Base-by-base conservation (phyloP, 2,329 filamentous ascomycete genomes). In the Calcarisporium arbuscula region DNA sequence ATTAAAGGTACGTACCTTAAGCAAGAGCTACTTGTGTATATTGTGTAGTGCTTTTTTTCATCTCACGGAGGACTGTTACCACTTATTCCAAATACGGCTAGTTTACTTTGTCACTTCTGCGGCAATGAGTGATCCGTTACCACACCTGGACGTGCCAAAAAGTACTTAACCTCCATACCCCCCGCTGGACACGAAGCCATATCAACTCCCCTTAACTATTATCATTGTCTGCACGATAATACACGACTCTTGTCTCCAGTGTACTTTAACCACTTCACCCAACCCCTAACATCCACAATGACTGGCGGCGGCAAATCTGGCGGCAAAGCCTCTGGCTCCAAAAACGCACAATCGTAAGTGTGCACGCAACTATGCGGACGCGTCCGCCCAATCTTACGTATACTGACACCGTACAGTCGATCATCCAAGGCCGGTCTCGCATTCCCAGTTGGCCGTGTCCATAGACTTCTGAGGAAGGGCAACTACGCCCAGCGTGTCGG, bases 401-500 rank as follows among this genome's bases (percentile, higher is more conserved):
- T 32, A 17, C 21, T 32, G 14, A 32, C n/a, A 10, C 6, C 20
- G 4, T 31, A 12, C 44, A 98, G 92, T 48, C 92, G 92, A 71
- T 98, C 92, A 48, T 95, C 92, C 65, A 96, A 98, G 82, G 92
- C 92, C 48, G 92, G 92, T 79, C 84, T 98, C 59, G 92, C 92
- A 51, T 96, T 96, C 80, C 90, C 90, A 46, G 90, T 96, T 60
- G 90, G 90, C 69, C 90, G 90, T 94, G 90, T 96, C 55, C 90
- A 96, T 74, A 88, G 90, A 87, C 86, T 95, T 40, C 79, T 96
- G 57, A 82, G 92, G 72, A 96, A 95, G 80, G 90, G 90, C 64
- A 95, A 96, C 85, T 98, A 98, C 64, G 90, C 90, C 56, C 90
- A 96, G 79, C 92, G 90, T 80, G 90, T 96, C 57, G 90, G 90